Evolutionary conservation across 306 rosid species (phyloP), one percentile per base, ranked within the genome.

Genomic region (Vigna trinervia): DNA sequence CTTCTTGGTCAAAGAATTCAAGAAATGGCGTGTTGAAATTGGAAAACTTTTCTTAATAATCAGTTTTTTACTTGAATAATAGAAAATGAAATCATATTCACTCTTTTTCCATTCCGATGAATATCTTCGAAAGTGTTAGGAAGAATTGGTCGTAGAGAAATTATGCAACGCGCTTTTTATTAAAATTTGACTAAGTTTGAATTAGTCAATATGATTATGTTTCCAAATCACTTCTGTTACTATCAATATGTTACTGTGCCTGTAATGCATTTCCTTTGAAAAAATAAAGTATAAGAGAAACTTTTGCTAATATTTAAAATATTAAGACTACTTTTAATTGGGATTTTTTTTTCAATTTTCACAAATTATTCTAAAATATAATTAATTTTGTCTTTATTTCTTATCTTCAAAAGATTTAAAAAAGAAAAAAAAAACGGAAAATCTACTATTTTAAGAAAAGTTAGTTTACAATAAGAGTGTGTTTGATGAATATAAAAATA

Each of bases 141-240:
- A 78, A 52, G 73, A 85, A 78, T 63, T 32, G 23, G 86, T 82
- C 75, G 12, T 51, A 0, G 39, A 2, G 46, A 68, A 51, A 78
- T 34, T 48, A 17, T 26, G 73, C 59, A 51, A 85, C 86, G 61
- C 84, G 88, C 78, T 82, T 82, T 78, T 10, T 67, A 48, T 74
- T 28, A 13, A 74, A 69, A 46, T 48, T 53, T n/a, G 52, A 39
- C 5, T 34, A 6, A 66, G 23, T 11, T 28, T 12, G 20, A 63
- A 3, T 45, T 39, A 43, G 83, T 83, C 83, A 66, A 66, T 38
- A 9, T 14, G 20, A 34, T 76, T 36, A 46, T 32, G 15, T 30
- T 71, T 34, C 39, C 6, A 48, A 46, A 59, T 12, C 34, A 30
- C 34, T 30, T 0, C 34, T 20, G 34, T 39, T 65, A 11, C 36